These are phyloP conservation scores for peach (Prunus persica) DNA, from an alignment of 306 rosid species.

Conservation along the genomic window Prunus_persica_NCBIv2 NC_034010.1:26777501-26778000, in stretches of 20 bases:
- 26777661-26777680: background rate
- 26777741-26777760: slow-evolving; percentile 16
- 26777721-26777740: slow-evolving; percentile 6
- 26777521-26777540: background rate
- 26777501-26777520: background rate
- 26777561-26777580: background rate
- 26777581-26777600: no score
- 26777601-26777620: no score
- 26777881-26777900: slow-evolving; percentile 52
- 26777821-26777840: slow-evolving; percentile 23
- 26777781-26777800: slow-evolving; percentile 30
- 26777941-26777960: slow-evolving; percentile 77
- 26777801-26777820: slow-evolving; percentile 26
- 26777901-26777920: slow-evolving; percentile 91
- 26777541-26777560: background rate
- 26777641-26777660: background rate
- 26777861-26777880: slow-evolving; percentile 53
- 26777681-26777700: background rate
- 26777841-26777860: slow-evolving; percentile 11
- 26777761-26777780: slow-evolving; percentile 30
- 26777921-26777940: slow-evolving; percentile 96
- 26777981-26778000: slow-evolving; percentile 79
- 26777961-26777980: slow-evolving; percentile 76
- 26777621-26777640: no score
- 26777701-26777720: background rate